Percentiles rank a stretch among this genome's conserved stretches.
Conservation (phyloP, 2,329 filamentous ascomycete genomes). For the Xylariomycetidae sp. region DNA sequence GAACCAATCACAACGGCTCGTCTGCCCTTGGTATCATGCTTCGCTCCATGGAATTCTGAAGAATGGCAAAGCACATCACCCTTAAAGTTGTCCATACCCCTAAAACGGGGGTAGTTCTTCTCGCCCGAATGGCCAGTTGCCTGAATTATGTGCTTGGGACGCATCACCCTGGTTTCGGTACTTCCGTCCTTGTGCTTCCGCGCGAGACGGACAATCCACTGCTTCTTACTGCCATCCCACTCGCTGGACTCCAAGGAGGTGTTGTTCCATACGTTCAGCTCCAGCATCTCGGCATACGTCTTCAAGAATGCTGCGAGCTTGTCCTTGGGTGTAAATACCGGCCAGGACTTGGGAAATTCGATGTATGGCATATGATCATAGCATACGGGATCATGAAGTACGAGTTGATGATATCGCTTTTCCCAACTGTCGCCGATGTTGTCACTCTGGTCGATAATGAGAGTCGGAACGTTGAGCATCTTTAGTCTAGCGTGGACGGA, state of each 20-base stretch:
- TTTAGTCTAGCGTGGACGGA: conserved; percentile 49
- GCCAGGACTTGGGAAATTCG: conserved; percentile 57
- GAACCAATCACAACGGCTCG: conserved; percentile 54
- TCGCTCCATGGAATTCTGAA: conserved; percentile 44
- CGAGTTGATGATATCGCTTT: conserved; percentile 48
- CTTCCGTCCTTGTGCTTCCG: conserved; percentile 19
- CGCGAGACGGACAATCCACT: conserved; percentile 47
- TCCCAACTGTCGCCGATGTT: conserved; percentile 58
- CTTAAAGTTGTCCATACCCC: conserved; percentile 48
- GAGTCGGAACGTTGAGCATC: conserved; percentile 46
- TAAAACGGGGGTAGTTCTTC: conserved; percentile 54
- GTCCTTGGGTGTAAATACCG: conserved; percentile 63
- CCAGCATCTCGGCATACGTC: conserved; percentile 54
- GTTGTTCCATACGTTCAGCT: conserved; percentile 60
- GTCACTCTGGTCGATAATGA: conserved; percentile 48
- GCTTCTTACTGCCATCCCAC: conserved; percentile 43
- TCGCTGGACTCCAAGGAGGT: conserved; percentile 40
- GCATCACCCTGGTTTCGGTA: conserved; percentile 47
- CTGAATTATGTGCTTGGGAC: conserved; percentile 61
- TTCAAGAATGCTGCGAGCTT: conserved; percentile 63
- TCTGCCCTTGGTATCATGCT: conserved; percentile 33
- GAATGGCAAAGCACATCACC: conserved; percentile 52
- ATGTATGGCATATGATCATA: conserved; percentile 57
- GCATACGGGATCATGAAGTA: conserved; percentile 62
- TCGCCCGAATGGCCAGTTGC: conserved; percentile 66